Conservation (phyloP, 176 grass and related monocot species). For the Aechmea fasciata region DNA sequence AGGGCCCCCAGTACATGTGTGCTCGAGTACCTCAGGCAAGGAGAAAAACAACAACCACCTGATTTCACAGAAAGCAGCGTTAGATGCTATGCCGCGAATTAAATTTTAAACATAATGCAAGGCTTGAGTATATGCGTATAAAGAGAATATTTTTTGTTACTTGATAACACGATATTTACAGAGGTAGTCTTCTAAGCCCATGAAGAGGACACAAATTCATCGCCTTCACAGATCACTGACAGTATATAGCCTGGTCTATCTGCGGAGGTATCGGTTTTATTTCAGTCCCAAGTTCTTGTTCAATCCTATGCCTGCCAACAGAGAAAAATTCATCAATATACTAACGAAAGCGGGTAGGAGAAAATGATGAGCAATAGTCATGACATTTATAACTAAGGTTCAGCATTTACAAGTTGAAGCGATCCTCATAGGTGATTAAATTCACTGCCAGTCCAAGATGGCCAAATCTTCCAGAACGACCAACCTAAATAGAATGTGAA, state of each 20-base stretch:
- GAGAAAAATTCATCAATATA: not conserved
- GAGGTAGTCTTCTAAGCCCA: conserved; percentile 32
- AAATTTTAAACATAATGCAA: too few species aligned
- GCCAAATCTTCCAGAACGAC: conserved; percentile 84
- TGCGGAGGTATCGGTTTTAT: conserved; percentile 91
- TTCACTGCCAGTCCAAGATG: conserved; percentile 85
- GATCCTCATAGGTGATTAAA: conserved; percentile 91
- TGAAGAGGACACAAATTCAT: conserved; percentile 13
- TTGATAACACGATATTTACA: conserved; percentile 72
- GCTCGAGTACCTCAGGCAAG: too few species aligned
- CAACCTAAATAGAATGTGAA: conserved; percentile 45
- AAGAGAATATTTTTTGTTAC: conserved; percentile 26
- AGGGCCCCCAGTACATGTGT: too few species aligned
- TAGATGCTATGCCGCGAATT: too few species aligned
- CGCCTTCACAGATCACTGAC: conserved; percentile 29
- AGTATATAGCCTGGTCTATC: conserved; percentile 84
- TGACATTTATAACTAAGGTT: not conserved
- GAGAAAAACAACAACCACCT: too few species aligned
- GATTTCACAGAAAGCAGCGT: too few species aligned
- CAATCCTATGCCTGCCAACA: conserved; percentile 57
- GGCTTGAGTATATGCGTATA: too few species aligned
- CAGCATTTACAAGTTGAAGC: conserved; percentile 73
- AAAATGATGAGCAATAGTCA: conserved; percentile 1
- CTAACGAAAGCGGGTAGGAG: conserved; percentile 3
- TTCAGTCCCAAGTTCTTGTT: conserved; percentile 87